Conservation (phyloP, 2,329 filamentous ascomycete genomes). For the Talaromyces sp. region DNA sequence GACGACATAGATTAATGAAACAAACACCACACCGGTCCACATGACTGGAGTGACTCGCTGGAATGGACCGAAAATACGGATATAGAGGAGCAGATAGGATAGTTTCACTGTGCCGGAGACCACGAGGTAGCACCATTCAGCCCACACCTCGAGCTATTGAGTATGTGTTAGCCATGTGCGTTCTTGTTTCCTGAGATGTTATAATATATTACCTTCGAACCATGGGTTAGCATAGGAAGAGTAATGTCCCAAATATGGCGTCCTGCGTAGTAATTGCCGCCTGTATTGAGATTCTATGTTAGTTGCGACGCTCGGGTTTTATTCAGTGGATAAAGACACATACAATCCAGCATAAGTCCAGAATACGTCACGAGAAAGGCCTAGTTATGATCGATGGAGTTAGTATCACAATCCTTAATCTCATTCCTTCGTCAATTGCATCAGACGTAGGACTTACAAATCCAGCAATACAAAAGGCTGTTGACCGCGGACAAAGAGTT, state of each 20-base stretch:
- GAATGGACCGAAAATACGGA: constrained; percentile 11
- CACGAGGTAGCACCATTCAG: constrained; percentile 10
- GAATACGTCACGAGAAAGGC: constrained; percentile 3
- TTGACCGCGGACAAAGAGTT: background rate
- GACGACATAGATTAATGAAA: constrained; percentile 8
- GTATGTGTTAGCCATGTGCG: background rate
- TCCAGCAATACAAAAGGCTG: constrained; percentile 9
- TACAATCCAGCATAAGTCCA: constrained; percentile 12
- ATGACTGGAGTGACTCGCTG: constrained; percentile 10
- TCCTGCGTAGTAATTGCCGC: constrained; percentile 8
- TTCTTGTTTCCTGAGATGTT: background rate
- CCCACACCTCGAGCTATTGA: constrained; percentile 11
- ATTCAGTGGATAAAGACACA: background rate
- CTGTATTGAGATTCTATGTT: background rate
- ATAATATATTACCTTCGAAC: constrained; percentile 2
- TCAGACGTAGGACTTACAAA: background rate
- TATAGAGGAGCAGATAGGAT: constrained; percentile 9
- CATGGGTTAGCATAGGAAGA: constrained; percentile 3
- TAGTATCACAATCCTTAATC: background rate
- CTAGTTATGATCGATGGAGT: background rate
- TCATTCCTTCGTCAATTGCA: background rate
- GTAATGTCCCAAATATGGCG: constrained; percentile 11
- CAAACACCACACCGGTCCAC: constrained; percentile 7
- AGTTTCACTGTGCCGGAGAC: constrained; percentile 10
- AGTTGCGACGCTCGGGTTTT: background rate